A percentile compares a stretch with the other conserved stretches of the same genome.
Evolutionary conservation across 345 rosid genomes (phyloP).

Genomic region (Populus tremula): DNA sequence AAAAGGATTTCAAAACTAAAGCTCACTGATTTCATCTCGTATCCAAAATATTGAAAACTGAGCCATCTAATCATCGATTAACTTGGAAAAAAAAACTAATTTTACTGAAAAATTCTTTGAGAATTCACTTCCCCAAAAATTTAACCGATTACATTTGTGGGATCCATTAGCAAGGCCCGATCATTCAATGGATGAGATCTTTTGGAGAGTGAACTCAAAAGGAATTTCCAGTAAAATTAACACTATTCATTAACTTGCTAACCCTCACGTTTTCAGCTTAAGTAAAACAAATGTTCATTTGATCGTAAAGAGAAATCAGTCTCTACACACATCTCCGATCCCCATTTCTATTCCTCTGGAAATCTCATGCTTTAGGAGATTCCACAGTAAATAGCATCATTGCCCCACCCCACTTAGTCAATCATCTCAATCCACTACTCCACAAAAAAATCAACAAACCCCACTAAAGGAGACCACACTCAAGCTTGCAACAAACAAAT

Average conservation of each 20-base stretch:
- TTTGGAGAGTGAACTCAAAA: too few species aligned
- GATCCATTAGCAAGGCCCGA: too few species aligned
- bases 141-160: too few species aligned
- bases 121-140: too few species aligned
- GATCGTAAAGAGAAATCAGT: neutral
- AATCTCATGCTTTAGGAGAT: neutral
- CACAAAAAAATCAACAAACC: neutral
- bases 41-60: too few species aligned
- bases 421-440: neutral
- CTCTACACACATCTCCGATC: neutral
- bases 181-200: too few species aligned
- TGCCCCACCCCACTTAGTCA: neutral
- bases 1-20: too few species aligned
- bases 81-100: too few species aligned
- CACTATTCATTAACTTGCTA: neutral
- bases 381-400: neutral
- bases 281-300: neutral
- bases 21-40: too few species aligned
- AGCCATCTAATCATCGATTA: too few species aligned
- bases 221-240: too few species aligned
- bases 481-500: neutral
- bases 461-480: neutral
- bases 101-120: too few species aligned
- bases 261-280: neutral
- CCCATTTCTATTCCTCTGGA: neutral